Evolutionary conservation across 2,329 filamentous ascomycete species (phyloP).

Genomic region (Trichoderma guizhouense): DNA sequence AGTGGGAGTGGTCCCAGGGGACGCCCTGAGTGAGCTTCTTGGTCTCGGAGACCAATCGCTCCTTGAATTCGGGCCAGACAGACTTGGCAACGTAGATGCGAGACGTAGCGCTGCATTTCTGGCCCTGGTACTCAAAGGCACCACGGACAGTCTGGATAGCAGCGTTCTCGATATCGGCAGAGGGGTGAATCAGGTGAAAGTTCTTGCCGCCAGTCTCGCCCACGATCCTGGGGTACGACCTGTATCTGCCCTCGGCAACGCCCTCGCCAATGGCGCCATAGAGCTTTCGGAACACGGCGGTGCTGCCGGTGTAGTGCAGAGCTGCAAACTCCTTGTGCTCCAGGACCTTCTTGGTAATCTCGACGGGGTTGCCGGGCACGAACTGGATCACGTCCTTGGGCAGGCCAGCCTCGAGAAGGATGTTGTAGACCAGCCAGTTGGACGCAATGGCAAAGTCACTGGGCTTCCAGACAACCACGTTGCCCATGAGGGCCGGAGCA

Average conservation of each 20-base stretch:
- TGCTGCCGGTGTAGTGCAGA: slow-evolving; percentile 95
- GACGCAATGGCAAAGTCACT: slow-evolving; percentile 84
- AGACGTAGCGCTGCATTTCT: slow-evolving; percentile 86
- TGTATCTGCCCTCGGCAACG: slow-evolving; percentile 77
- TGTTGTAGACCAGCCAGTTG: slow-evolving; percentile 87
- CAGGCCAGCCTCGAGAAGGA: slow-evolving; percentile 85
- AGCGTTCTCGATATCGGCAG: slow-evolving; percentile 75
- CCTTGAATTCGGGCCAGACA: slow-evolving; percentile 68
- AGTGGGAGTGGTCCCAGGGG: slow-evolving; percentile 68
- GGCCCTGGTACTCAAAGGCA: slow-evolving; percentile 86
- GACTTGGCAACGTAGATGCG: slow-evolving; percentile 75
- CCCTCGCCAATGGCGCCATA: slow-evolving; percentile 83
- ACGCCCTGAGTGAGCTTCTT: slow-evolving; percentile 67
- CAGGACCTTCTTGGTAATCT: slow-evolving; percentile 75
- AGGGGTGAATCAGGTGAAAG: slow-evolving; percentile 78
- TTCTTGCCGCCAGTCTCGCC: slow-evolving; percentile 94
- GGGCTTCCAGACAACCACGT: slow-evolving; percentile 97
- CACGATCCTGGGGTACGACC: slow-evolving; percentile 81
- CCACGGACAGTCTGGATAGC: slow-evolving; percentile 79
- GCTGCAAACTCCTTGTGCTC: slow-evolving; percentile 77
- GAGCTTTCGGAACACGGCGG: slow-evolving; percentile 81
- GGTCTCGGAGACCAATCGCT: slow-evolving; percentile 64
- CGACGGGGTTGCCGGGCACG: slow-evolving; percentile 80
- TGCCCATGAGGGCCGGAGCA: slow-evolving; percentile 83
- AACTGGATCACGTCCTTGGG: slow-evolving; percentile 91